A percentile compares a stretch with the other conserved stretches of the same genome.
Conservation (phyloP, 2,329 filamentous ascomycete genomes). For the Xylaria sp. region DNA sequence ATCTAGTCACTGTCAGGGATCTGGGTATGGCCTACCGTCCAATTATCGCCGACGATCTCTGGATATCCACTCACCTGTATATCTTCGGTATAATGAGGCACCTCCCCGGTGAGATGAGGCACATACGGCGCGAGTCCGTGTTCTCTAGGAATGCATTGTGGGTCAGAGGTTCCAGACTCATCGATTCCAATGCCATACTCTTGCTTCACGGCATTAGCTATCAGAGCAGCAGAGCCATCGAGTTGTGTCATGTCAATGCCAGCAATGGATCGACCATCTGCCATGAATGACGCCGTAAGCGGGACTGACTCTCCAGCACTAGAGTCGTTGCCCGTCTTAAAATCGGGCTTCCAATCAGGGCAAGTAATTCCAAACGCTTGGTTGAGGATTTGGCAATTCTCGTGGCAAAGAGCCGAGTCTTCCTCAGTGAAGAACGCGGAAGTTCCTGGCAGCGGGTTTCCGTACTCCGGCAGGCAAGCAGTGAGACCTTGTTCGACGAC, state of each 20-base stretch:
- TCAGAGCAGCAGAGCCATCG: conserved; percentile 19
- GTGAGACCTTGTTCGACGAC: conserved; percentile 18
- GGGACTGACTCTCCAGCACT: background rate
- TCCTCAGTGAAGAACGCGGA: conserved; percentile 6
- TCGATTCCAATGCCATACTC: background rate
- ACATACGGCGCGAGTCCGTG: background rate
- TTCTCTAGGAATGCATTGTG: background rate
- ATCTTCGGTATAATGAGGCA: background rate
- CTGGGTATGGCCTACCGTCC: too few species aligned
- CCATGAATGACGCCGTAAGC: background rate
- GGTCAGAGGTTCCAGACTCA: background rate
- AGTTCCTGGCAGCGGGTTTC: conserved; percentile 7
- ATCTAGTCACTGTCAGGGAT: too few species aligned
- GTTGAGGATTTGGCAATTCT: background rate
- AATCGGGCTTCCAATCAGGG: conserved; percentile 1
- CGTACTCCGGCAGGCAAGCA: conserved; percentile 9
- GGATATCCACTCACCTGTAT: conserved; percentile 6
- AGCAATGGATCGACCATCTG: conserved; percentile 7
- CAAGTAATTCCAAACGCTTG: conserved; percentile 5
- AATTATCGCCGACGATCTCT: too few species aligned
- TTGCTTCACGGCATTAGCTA: conserved; percentile 8
- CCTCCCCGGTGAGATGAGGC: background rate
- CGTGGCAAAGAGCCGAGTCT: conserved; percentile 13
- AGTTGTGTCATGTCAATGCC: conserved; percentile 25
- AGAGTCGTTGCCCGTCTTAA: background rate